Base-by-base conservation (phyloP, 2,329 filamentous ascomycete genomes). In the Pseudovirgaria hyperparasitica region DNA sequence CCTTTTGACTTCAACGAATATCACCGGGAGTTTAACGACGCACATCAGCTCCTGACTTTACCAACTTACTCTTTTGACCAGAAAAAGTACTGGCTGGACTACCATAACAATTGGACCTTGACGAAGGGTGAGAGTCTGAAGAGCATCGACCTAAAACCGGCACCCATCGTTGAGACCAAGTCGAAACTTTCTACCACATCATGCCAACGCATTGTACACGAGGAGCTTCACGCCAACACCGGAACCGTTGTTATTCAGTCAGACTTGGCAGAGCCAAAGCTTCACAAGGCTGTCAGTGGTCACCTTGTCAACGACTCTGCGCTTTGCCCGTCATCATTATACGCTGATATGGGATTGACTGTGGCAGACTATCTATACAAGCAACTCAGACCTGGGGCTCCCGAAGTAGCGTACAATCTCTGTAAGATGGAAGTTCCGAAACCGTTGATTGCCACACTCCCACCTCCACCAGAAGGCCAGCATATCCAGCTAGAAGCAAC, bases 61-160 rank as follows among this genome's bases (percentile, higher is more conserved):
- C 76, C 76, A 2, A 63, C 66, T 0, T 84, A 82, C 45, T 63
- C 63, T 1, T 84, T 75, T 46, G 73, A 82, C 46, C 58, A 69
- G 36, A 81, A 82, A 60, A 72, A 70, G 38, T 81, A 82, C 52
- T 80, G 75, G 75, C 63, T 80, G 10, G 70, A 72, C 45, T 80
- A 80, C 48, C 61, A 65, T 35, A 76, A 80, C 34, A 74, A 84
- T 50, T 85, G 76, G 72, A 70, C 63, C 17, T 54, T 84, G 19
- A 72, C 66, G 34, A 85, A 85, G 60, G 75, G 63, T 30, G 70
- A 78, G 37, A 45, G 57, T 18, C 41, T 55, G 23, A 56, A 57
- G 38, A 45, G 46, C 7, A 49, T 46, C 22, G 48, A 54, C 20
- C n/a, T n/a, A n/a, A 36, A 38, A 9, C 43, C 56, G 12, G 39